A percentile compares a stretch with the other conserved stretches of the same genome.
phyloP scores from a whole-genome alignment of 495 filamentous ascomycete species.

The Tuber microsphaerosporum region DNA sequence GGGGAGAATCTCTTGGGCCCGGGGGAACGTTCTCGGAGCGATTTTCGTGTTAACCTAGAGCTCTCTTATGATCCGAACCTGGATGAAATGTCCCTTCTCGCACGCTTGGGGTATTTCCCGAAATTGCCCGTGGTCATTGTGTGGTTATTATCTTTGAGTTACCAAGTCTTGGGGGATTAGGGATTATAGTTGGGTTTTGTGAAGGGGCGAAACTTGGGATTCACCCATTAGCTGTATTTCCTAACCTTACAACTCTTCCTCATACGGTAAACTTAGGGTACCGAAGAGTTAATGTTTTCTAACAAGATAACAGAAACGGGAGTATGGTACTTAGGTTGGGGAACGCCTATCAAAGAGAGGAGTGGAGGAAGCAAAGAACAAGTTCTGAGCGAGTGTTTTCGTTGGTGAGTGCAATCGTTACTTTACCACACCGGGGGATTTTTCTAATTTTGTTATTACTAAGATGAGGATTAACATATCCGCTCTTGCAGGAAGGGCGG shows the following conservation, averaged over 20 bases:
- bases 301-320: conserved; percentile 91
- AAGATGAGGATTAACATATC: conserved; percentile 54
- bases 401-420: conserved; percentile 49
- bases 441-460: conserved; percentile 2
- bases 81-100: conserved; percentile 73
- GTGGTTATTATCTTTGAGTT: conserved; percentile 92
- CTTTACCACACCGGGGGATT: not conserved
- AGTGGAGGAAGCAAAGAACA: conserved; percentile 63
- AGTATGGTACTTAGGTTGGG: conserved; percentile 85
- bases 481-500: conserved; percentile 88
- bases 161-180: conserved; percentile 80
- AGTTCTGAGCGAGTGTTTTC: conserved; percentile 75
- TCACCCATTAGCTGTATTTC: conserved; percentile 81
- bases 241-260: conserved; percentile 73
- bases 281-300: conserved; percentile 91
- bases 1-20: conserved; percentile 89
- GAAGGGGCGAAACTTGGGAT: conserved; percentile 78
- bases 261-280: conserved; percentile 72
- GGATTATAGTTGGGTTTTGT: conserved; percentile 75
- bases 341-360: conserved; percentile 60
- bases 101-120: conserved; percentile 81
- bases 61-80: conserved; percentile 75
- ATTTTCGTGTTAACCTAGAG: conserved; percentile 83
- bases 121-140: conserved; percentile 77
- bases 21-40: conserved; percentile 81